Conservation (phyloP, 345 rosid species). For the Eucalyptus victrix region DNA sequence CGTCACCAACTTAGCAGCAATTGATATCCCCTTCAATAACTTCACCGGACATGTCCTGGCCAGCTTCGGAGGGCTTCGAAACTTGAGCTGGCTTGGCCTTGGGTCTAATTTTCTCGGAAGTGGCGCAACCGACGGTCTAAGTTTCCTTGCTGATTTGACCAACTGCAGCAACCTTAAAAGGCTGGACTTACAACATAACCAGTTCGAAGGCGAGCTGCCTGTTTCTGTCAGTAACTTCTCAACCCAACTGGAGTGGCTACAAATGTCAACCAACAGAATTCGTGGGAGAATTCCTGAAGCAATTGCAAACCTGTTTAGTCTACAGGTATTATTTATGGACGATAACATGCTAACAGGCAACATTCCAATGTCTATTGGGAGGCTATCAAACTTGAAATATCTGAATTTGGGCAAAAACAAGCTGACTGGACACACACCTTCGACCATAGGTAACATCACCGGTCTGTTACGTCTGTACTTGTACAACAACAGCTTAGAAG, state of each 20-base stretch:
- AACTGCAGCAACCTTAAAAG: background rate
- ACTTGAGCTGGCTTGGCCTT: background rate
- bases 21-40: background rate
- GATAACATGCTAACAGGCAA: no score
- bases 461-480: background rate
- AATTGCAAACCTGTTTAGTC: no score
- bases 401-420: no score
- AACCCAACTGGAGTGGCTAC: background rate
- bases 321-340: rapidly evolving
- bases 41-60: background rate
- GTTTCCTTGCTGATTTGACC: background rate
- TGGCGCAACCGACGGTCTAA: background rate
- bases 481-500: background rate
- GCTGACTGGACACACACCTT: no score
- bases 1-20: background rate
- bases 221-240: background rate
- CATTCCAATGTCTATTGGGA: no score
- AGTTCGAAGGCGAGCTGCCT: background rate
- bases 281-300: no score
- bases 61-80: background rate
- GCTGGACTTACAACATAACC: background rate
- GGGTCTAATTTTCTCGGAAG: background rate
- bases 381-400: no score
- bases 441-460: background rate
- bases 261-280: background rate